phyloP scores from a whole-genome alignment of 2,329 filamentous ascomycete species.

The Lasiodiplodia theobromae region DNA sequence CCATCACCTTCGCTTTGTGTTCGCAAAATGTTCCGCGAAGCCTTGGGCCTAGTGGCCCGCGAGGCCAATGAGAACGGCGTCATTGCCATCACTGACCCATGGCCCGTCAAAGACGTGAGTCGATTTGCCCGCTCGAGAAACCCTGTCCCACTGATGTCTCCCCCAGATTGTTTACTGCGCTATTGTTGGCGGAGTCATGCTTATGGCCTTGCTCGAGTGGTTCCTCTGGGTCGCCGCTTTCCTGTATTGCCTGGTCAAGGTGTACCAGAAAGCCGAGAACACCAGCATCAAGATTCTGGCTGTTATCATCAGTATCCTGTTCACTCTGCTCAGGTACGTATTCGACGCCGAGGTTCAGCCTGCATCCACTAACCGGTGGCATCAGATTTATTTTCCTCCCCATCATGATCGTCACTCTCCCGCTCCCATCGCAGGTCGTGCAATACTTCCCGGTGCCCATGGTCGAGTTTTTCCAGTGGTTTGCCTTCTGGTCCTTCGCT shows the following conservation, averaged over 20 bases:
- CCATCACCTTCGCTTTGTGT: background rate
- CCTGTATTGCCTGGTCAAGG: conserved; percentile 87
- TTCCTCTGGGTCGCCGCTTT: conserved; percentile 95
- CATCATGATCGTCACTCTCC: conserved; percentile 92
- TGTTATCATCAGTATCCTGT: conserved; percentile 75
- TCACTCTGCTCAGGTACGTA: conserved; percentile 51
- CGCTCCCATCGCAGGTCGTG: conserved; percentile 75
- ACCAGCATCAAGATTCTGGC: conserved; percentile 82
- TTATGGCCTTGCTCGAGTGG: conserved; percentile 90
- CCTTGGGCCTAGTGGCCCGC: conserved; percentile 32
- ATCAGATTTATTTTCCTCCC: conserved; percentile 82
- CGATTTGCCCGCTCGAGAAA: background rate
- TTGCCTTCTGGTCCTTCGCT: conserved; percentile 93
- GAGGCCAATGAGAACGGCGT: conserved; percentile 38
- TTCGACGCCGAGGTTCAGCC: background rate
- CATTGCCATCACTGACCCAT: conserved; percentile 46
- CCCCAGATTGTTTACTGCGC: conserved; percentile 26
- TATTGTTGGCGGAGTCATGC: conserved; percentile 80
- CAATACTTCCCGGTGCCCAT: conserved; percentile 73
- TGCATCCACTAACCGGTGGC: conserved; percentile 33
- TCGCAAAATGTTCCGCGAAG: conserved; percentile 20
- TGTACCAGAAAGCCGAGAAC: conserved; percentile 87
- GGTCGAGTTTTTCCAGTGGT: conserved; percentile 83
- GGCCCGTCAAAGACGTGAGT: conserved; percentile 51
- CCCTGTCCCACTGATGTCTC: conserved; percentile 60